Conservation (phyloP, 1,284 basidiomycete genomes). For the Vanrija sp. region DNA sequence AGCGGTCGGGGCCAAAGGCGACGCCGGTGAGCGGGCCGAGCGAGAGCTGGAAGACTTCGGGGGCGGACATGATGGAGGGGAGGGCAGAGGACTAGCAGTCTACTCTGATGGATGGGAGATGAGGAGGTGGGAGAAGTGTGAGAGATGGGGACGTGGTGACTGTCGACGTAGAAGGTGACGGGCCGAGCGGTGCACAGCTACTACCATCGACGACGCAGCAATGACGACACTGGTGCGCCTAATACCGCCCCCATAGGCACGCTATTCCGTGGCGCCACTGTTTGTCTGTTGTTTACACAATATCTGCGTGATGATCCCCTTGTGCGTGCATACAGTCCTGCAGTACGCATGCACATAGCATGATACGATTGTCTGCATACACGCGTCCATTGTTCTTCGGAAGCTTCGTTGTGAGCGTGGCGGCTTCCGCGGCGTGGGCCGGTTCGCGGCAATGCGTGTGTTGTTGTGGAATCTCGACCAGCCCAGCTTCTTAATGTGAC, state of each 20-base stretch:
- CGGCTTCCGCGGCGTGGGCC: too few species aligned
- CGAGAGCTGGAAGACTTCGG: constrained; percentile 73
- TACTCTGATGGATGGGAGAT: constrained; percentile 22
- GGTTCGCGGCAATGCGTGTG: too few species aligned
- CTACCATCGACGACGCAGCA: neutral
- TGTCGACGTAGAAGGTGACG: neutral
- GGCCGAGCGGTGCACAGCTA: neutral
- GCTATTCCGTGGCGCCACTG: neutral
- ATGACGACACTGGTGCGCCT: constrained; percentile 4
- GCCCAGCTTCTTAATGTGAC: too few species aligned
- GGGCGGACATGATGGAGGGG: constrained; percentile 66
- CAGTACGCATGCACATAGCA: too few species aligned
- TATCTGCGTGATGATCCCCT: too few species aligned
- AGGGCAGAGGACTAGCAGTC: constrained; percentile 43
- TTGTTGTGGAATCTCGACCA: too few species aligned
- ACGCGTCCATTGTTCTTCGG: too few species aligned
- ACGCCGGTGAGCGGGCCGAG: constrained; percentile 84
- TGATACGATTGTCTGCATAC: too few species aligned
- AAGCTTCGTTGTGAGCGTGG: too few species aligned
- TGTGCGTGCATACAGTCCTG: too few species aligned
- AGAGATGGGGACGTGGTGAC: neutral
- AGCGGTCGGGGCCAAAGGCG: constrained; percentile 86
- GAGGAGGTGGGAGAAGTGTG: neutral
- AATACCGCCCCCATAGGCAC: neutral
- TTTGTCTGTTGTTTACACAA: neutral